Percentiles rank a stretch among this genome's conserved stretches.
Evolutionary conservation across 2,329 filamentous ascomycete genomes (phyloP).

Genomic region (Aspergillus fructus): DNA sequence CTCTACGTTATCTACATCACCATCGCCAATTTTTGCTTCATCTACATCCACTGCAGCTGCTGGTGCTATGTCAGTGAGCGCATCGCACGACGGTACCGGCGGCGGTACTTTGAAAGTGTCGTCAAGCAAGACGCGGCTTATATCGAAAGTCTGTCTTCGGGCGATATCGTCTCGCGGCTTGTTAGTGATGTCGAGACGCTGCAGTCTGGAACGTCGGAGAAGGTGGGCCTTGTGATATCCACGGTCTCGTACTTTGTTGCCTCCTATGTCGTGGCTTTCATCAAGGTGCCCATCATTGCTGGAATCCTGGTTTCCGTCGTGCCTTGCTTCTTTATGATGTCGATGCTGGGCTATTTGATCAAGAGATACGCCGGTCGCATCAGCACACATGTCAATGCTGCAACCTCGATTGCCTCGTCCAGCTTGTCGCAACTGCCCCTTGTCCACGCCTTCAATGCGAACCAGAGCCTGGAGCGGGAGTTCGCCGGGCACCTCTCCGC

Average conservation of each 20-base stretch:
- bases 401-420: too few relatives aligned
- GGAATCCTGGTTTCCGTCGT: constrained; percentile 64
- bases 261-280: constrained; percentile 66
- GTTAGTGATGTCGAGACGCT: constrained; percentile 66
- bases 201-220: constrained; percentile 67
- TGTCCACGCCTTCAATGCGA: constrained; percentile 64
- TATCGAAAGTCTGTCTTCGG: constrained; percentile 61
- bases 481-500: constrained; percentile 54
- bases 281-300: constrained; percentile 61
- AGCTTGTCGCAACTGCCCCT: constrained; percentile 56
- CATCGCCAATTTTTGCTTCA: constrained; percentile 61
- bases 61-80: constrained; percentile 66
- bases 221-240: constrained; percentile 64
- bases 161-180: constrained; percentile 61
- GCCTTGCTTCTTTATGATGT: constrained; percentile 62
- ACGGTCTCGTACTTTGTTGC: constrained; percentile 66
- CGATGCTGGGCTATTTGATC: constrained; percentile 53
- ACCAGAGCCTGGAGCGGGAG: constrained; percentile 57
- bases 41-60: constrained; percentile 63
- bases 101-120: constrained; percentile 58
- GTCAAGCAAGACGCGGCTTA: constrained; percentile 63
- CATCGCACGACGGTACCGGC: constrained; percentile 61
- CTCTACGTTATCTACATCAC: constrained; percentile 59
- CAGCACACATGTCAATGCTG: constrained; percentile 45
- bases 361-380: constrained; percentile 46